Percentiles rank a stretch among this genome's conserved stretches.
phyloP scores from a whole-genome alignment of 2,329 filamentous ascomycete species.

The Fusarium protoensiforme region DNA sequence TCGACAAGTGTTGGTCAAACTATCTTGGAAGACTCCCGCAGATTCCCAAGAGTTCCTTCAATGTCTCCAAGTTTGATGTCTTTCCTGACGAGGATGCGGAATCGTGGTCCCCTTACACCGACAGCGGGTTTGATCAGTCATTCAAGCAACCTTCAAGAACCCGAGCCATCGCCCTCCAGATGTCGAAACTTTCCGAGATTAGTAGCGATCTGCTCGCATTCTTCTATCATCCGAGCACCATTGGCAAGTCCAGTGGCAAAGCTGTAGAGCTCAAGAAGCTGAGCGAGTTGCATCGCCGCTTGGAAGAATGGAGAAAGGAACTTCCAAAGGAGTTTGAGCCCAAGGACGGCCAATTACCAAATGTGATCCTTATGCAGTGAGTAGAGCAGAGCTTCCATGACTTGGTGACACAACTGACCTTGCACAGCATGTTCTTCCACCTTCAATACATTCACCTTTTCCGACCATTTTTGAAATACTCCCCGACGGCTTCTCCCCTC shows the following conservation, averaged over 20 bases:
- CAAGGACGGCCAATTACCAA: slow-evolving; percentile 88
- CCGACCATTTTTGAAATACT: slow-evolving; percentile 93
- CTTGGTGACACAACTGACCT: slow-evolving; percentile 10
- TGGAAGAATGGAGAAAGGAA: slow-evolving; percentile 89
- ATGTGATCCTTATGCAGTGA: slow-evolving; percentile 85
- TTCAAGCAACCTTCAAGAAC: slow-evolving; percentile 85
- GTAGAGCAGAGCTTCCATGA: slow-evolving; percentile 49
- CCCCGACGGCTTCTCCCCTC: slow-evolving; percentile 81
- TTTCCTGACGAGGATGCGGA: slow-evolving; percentile 90
- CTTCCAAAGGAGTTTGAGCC: slow-evolving; percentile 89
- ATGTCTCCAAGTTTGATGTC: slow-evolving; percentile 88
- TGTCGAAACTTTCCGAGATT: slow-evolving; percentile 89
- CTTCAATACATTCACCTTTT: slow-evolving; percentile 96
- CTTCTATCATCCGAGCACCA: slow-evolving; percentile 87
- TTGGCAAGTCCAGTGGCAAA: slow-evolving; percentile 75
- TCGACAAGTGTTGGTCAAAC: slow-evolving; percentile 99
- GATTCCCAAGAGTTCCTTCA: slow-evolving; percentile 81
- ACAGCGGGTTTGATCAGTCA: slow-evolving; percentile 79
- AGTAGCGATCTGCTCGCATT: slow-evolving; percentile 88
- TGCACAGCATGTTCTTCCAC: slow-evolving; percentile 92
- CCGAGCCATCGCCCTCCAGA: slow-evolving; percentile 82
- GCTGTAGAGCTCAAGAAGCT: slow-evolving; percentile 90
- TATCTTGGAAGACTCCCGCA: slow-evolving; percentile 94
- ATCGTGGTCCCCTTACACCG: slow-evolving; percentile 89
- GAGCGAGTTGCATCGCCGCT: slow-evolving; percentile 87